Evolutionary conservation across 129 eudicot species (phyloP).

Genomic region (Apium graveolens): DNA sequence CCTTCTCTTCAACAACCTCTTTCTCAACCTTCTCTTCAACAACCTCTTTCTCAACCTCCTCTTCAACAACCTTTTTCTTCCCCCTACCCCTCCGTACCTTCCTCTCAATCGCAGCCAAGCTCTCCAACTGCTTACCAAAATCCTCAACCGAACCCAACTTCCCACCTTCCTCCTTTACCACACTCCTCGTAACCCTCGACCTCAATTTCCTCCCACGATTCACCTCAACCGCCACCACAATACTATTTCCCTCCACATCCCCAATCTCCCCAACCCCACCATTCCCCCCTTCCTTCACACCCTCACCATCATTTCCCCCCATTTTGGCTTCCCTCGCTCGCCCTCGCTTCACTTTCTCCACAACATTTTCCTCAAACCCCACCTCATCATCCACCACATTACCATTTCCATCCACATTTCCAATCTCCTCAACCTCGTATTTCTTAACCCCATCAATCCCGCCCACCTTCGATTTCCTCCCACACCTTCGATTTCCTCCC

Average conservation of each 20-base stretch:
- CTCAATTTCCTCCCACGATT: background rate
- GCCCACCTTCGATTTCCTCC: conserved; percentile 15
- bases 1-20: conserved; percentile 16
- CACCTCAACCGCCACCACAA: background rate
- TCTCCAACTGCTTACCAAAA: background rate
- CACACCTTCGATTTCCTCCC: conserved; percentile 10
- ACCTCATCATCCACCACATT: background rate
- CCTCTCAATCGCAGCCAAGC: conserved; percentile 22
- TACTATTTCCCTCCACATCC: background rate
- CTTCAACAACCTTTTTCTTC: conserved; percentile 13
- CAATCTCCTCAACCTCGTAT: background rate
- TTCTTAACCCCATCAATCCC: background rate
- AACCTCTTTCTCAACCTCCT: conserved; percentile 9
- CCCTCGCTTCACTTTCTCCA: conserved; percentile 25
- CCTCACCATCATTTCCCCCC: conserved; percentile 3
- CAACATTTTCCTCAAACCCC: conserved; percentile 24
- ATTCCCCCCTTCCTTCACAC: background rate
- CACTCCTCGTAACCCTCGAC: conserved; percentile 9
- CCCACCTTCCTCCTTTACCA: conserved; percentile 16
- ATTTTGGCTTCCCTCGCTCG: conserved; percentile 15
- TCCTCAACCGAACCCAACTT: background rate
- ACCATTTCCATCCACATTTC: background rate
- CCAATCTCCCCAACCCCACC: conserved; percentile 13
- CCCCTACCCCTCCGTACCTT: conserved; percentile 16
- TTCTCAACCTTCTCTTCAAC: conserved; percentile 15